Conservation (phyloP, 805 yeast species). For the Maudiozyma bulderi region DNA sequence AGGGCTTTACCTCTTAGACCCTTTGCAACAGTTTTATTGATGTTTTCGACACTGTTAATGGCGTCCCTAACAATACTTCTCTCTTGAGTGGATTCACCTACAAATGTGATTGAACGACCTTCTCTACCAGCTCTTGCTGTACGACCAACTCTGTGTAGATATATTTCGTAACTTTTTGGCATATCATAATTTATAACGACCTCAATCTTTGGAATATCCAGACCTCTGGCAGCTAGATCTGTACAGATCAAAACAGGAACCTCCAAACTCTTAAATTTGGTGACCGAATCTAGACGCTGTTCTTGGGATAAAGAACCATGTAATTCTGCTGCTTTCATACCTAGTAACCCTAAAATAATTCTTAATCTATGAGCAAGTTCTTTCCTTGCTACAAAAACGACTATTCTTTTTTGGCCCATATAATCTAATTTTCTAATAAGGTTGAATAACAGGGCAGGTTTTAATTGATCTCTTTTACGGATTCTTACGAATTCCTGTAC, state of each 20-base stretch:
- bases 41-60: conserved; percentile 52
- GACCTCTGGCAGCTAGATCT: conserved; percentile 97
- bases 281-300: conserved; percentile 80
- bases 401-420: conserved; percentile 57
- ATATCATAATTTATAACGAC: conserved; percentile 89
- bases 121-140: conserved; percentile 98
- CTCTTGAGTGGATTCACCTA: conserved; percentile 83
- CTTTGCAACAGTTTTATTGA: conserved; percentile 27
- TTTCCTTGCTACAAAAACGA: conserved; percentile 86
- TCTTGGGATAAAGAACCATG: conserved; percentile 85
- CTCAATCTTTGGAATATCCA: conserved; percentile 97
- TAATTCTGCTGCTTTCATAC: conserved; percentile 67
- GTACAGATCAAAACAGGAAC: conserved; percentile 92
- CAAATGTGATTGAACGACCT: conserved; percentile 87
- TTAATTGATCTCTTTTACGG: conserved; percentile 74
- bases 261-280: conserved; percentile 66
- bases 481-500: conserved; percentile 91
- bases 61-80: conserved; percentile 88
- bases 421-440: conserved; percentile 60
- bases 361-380: conserved; percentile 83
- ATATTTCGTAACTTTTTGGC: conserved; percentile 88
- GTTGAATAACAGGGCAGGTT: conserved; percentile 73
- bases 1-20: conserved; percentile 40
- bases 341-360: conserved; percentile 62
- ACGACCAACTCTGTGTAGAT: conserved; percentile 96